Evolutionary conservation across 2,329 filamentous ascomycete species (phyloP), one percentile per base, ranked within the genome.

Genomic region (Arthrinium phaeospermum): DNA sequence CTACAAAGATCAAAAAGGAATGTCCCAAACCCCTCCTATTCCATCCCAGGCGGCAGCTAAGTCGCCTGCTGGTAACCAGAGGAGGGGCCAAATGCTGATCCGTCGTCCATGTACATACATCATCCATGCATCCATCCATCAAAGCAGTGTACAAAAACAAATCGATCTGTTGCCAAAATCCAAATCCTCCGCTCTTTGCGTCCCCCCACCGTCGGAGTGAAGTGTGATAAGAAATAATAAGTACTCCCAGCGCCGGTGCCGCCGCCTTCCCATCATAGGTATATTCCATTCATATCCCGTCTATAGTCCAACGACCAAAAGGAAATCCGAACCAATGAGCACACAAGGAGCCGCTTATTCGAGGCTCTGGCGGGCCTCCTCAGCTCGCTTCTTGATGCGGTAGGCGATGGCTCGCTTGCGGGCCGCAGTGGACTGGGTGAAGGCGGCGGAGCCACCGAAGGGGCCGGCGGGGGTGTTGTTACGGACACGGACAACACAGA

Each of bases 371-470:
- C 67, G 67, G 67, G 69, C 69, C 71, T 75, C 74, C 74, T 74
- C 74, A 22, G 75, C 73, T 53, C 81, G 78, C 80, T 82, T 83
- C 79, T 78, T 81, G 75, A 82, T 69, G 72, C 81, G 81, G 81
- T 88, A 91, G 78, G 87, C 88, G 72, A 92, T 82, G 51, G 90
- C 89, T 68, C 90, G 85, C 88, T 91, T 92, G 82, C 87, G 85
- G 24, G 88, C 88, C 22, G 85, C 84, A 19, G 86, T 71, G 71
- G 85, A 86, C 85, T 91, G 89, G 0, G 90, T 92, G 80, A 93
- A 92, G 45, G 90, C 91, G 45, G 86, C 90, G 19, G 89, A 90
- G 70, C 91, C 91, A 77, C 91, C 91, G 75, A 93, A 93, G 30
- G 91, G 91, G 6, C 91, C 91, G 13, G 91, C 90, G 24, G 86